Evolutionary conservation across 257 asterid genomes (phyloP).

Genomic region (Rhazya stricta): DNA sequence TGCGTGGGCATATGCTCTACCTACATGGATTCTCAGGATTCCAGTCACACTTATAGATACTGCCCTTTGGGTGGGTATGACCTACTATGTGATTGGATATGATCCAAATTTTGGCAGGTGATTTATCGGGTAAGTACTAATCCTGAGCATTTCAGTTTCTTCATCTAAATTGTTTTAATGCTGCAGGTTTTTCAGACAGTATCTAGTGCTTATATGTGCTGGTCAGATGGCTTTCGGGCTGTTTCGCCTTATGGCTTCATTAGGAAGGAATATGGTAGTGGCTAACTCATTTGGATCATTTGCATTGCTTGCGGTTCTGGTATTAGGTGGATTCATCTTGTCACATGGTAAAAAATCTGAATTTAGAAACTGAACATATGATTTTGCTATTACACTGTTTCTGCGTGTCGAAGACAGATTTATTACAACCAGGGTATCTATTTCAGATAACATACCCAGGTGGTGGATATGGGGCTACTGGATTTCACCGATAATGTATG

Average conservation of each 20-base stretch:
- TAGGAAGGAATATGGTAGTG: slow-evolving; percentile 58
- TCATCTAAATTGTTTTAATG: neutral
- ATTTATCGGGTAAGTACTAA: neutral
- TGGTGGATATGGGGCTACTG: slow-evolving; percentile 99
- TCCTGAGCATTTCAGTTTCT: neutral
- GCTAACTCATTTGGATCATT: slow-evolving; percentile 70
- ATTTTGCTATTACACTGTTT: slow-evolving; percentile 49
- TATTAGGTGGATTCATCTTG: slow-evolving; percentile 64
- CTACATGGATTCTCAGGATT: slow-evolving; percentile 74
- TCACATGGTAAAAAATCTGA: slow-evolving; percentile 49
- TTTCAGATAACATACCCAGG: slow-evolving; percentile 11
- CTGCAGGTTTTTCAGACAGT: slow-evolving; percentile 55
- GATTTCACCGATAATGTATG: slow-evolving; percentile 89
- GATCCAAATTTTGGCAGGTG: slow-evolving; percentile 79
- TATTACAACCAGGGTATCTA: slow-evolving; percentile 58
- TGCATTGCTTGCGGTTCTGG: slow-evolving; percentile 45
- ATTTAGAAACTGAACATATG: neutral
- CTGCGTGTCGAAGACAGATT: slow-evolving; percentile 58
- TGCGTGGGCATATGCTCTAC: slow-evolving; percentile 76
- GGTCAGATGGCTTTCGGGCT: slow-evolving; percentile 49
- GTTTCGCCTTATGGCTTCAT: slow-evolving; percentile 56
- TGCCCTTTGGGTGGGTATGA: slow-evolving; percentile 64
- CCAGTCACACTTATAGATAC: slow-evolving; percentile 67
- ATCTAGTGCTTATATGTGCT: slow-evolving; percentile 38
- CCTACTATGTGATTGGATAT: slow-evolving; percentile 74